phyloP scores from a whole-genome alignment of 371 early-diverging fungal species.

The Blastocladiella emersonii region DNA sequence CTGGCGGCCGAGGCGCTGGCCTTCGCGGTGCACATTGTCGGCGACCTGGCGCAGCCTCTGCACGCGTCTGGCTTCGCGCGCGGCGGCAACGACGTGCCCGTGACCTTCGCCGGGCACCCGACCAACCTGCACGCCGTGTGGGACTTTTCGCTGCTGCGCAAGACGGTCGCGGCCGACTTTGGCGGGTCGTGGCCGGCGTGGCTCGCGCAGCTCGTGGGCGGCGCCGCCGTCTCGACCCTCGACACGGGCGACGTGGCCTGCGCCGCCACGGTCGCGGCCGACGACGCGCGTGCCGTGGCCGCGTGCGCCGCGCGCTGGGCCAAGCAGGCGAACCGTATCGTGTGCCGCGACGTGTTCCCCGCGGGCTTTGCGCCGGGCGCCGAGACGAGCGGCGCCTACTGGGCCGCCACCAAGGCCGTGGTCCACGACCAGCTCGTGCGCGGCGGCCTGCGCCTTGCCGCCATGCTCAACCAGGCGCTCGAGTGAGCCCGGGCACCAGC shows the following conservation, averaged over 20 bases:
- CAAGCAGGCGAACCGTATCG: slow-evolving; percentile 15
- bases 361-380: no score
- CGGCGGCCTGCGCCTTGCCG: slow-evolving; percentile 20
- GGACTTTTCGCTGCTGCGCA: background rate
- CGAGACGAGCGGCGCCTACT: slow-evolving; percentile 12
- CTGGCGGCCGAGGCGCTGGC: slow-evolving; percentile 26
- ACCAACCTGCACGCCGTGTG: background rate
- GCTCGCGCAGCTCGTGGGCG: no score
- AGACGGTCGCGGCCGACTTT: slow-evolving; percentile 7
- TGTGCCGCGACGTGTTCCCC: slow-evolving; percentile 22
- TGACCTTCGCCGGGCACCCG: background rate
- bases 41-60: slow-evolving; percentile 9
- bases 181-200: slow-evolving; percentile 12
- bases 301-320: slow-evolving; percentile 27
- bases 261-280: slow-evolving; percentile 13
- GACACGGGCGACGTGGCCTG: slow-evolving; percentile 8
- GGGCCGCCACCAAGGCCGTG: slow-evolving; percentile 10
- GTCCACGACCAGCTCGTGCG: slow-evolving; percentile 15
- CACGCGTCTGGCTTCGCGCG: background rate
- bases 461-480: slow-evolving; percentile 19
- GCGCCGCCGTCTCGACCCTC: no score
- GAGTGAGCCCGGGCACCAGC: no score
- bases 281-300: slow-evolving; percentile 3
- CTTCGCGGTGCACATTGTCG: slow-evolving; percentile 38
- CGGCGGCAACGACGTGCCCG: background rate